Conservation (phyloP, 345 rosid genomes). For the Lepidium sativum region DNA sequence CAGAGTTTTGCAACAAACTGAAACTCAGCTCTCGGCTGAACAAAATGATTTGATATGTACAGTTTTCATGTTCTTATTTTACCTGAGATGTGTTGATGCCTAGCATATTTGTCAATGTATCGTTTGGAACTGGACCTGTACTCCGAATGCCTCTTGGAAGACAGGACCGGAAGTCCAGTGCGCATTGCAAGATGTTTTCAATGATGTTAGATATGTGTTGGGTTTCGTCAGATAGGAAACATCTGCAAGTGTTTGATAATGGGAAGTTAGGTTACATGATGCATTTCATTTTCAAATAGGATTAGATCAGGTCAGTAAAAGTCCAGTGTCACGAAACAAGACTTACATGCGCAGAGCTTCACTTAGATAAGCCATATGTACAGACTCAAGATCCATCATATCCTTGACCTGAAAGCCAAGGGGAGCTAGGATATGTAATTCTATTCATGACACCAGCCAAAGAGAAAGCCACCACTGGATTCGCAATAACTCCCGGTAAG, state of each 20-base stretch:
- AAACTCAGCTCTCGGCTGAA: too few species aligned
- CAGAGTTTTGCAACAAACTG: not conserved
- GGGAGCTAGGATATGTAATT: not conserved
- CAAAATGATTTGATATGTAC: not conserved
- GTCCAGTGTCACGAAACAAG: not conserved
- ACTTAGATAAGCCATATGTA: slow-evolving; percentile 77
- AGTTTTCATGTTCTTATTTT: slow-evolving; percentile 6
- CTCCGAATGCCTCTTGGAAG: slow-evolving; percentile 35
- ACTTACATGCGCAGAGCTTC: slow-evolving; percentile 79
- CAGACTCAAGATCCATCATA: slow-evolving; percentile 84
- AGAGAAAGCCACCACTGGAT: not conserved
- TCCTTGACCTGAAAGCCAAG: slow-evolving; percentile 66
- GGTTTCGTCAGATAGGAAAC: slow-evolving; percentile 75
- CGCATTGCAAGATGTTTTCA: slow-evolving; percentile 68
- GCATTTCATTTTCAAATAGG: not conserved
- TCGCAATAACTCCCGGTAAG: not conserved
- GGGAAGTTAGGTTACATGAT: not conserved
- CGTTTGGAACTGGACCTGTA: slow-evolving; percentile 23
- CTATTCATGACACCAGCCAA: not conserved
- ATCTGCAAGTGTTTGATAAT: slow-evolving; percentile 45
- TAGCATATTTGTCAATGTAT: slow-evolving; percentile 27
- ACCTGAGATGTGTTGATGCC: slow-evolving; percentile 68
- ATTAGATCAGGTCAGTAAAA: not conserved
- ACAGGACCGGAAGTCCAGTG: slow-evolving; percentile 67
- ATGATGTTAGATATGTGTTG: slow-evolving; percentile 43